Evolutionary conservation across 2,329 filamentous ascomycete genomes (phyloP).

Genomic region (Gyromitra esculenta): DNA sequence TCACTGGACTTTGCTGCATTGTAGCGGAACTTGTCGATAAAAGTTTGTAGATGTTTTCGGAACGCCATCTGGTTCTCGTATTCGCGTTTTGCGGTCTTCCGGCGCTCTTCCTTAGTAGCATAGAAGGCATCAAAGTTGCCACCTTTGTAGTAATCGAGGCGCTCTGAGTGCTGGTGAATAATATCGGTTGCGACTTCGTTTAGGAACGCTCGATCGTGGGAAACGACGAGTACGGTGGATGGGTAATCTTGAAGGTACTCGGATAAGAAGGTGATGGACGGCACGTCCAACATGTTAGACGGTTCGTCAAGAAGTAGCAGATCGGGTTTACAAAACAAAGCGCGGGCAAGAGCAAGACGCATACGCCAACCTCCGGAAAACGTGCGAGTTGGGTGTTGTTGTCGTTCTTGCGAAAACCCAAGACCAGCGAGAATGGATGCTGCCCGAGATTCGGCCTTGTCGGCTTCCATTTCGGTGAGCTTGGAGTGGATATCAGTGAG

Average conservation of each 20-base stretch:
- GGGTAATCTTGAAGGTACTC: constrained; percentile 95
- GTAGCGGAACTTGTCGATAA: constrained; percentile 99
- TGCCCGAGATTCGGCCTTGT: constrained; percentile 94
- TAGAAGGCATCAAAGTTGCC: constrained; percentile 98
- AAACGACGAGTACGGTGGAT: constrained; percentile 93
- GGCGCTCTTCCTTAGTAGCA: constrained; percentile 93
- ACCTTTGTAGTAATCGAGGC: constrained; percentile 97
- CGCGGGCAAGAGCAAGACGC: constrained; percentile 92
- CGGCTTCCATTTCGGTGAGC: constrained; percentile 97
- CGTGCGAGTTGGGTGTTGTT: constrained; percentile 92
- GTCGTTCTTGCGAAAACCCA: constrained; percentile 91
- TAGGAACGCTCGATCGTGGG: constrained; percentile 97
- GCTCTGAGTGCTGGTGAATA: constrained; percentile 95
- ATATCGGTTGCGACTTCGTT: constrained; percentile 99
- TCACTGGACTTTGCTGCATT: constrained; percentile 98
- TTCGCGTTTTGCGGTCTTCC: constrained; percentile 94
- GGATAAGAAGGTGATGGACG: constrained; percentile 97
- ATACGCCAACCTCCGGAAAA: constrained; percentile 99
- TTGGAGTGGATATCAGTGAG: constrained; percentile 91
- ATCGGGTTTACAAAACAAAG: constrained; percentile 97
- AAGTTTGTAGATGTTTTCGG: constrained; percentile 91
- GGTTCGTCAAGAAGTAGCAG: constrained; percentile 96
- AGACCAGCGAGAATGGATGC: constrained; percentile 96
- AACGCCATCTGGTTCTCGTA: constrained; percentile 99
- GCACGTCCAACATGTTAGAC: constrained; percentile 99